Evolutionary conservation across 306 rosid species (phyloP), one percentile per base, ranked within the genome.

Genomic region (Citrullus mucosospermus): DNA sequence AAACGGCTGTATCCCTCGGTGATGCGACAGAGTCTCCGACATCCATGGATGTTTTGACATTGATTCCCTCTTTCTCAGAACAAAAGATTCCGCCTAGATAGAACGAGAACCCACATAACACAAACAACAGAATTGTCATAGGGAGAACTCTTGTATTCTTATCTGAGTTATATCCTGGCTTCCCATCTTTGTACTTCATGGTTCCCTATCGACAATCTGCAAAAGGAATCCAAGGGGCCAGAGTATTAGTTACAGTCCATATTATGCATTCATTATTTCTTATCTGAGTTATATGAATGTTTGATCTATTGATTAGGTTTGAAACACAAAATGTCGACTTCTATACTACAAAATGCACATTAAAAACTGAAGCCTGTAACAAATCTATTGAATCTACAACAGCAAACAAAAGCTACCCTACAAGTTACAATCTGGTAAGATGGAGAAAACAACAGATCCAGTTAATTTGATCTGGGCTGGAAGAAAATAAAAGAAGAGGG

Each of bases 141-240:
- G 88, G 84, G 70, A 96, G 68, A 81, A 80, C 70, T 82, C 82
- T 82, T 61, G 90, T 61, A 56, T 80, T 83, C 83, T 88, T 93
- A 25, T 91, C 93, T 46, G 86, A 81, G 3, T 66, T 86, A 76
- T 71, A 34, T 59, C 83, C 86, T 65, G 90, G 93, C 87, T 96
- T 96, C 65, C 93, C 97, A 82, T 96, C 99, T 85, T 92, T 92
- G 80, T 91, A 82, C 89, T 92, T 96, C 99, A 96, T 96, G 83
- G 28, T 90, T 53, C 60, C 69, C 51, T 44, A 78, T 80, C 55
- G 83, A 78, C 84, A 79, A 80, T 85, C 98, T 89, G 93, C 87
- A 80, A 46, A 39, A 60, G 3, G 79, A 60, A 84, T 15, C 56
- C 38, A 81, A 71, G 38, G 73, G 54, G 79, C 65, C 17, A 51